Base-by-base conservation (phyloP, 2,329 filamentous ascomycete genomes). In the Colletotrichum musae region DNA sequence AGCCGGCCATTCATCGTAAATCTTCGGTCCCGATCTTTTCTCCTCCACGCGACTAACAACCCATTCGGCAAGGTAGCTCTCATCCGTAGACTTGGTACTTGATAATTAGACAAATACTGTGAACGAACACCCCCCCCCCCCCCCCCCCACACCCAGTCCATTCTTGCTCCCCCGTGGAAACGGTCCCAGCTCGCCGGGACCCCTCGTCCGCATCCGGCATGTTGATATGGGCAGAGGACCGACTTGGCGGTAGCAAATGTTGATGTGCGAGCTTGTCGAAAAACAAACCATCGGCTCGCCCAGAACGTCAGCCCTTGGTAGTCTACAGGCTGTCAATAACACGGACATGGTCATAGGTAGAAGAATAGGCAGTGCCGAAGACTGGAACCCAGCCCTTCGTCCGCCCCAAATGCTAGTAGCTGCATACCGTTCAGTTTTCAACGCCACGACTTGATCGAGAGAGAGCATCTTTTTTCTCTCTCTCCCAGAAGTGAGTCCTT, bases 131-230 rank as follows among this genome's bases (percentile, higher is more conserved):
- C 32, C 32, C 32, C 7, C 32, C 16, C 13, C 32, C 32, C 32
- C 32, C 7, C 32, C 16, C 13, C 2, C 13, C 26, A 18, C 12
- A 43, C 45, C 18, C 15, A 58, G 4, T 15, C 12, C 2, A 36
- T 36, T 36, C 32, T 36, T 24, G 16, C 62, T 24, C 48, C 56
- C 24, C 60, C 16, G 10, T 28, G 61, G 54, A 50, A 50, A 65
- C 54, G 12, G 32, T n/a, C 54, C 32, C 47, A 61, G 47, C 16
- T 26, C 47, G n/a, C 4, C 3, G 2, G 26, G 15, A 28, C 16
- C 28, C 10, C 2, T 36, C 13, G 36, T 54, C 65, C 58, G 65
- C 65, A 50, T 53, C 26, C 65, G 54, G 54, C 53, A 53, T 32
- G 24, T 1, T 3, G n/a, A 18, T 59, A 12, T 36, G 6, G 9